Base-by-base conservation (phyloP, 495 filamentous ascomycete genomes). In the Letharia lupina region DNA sequence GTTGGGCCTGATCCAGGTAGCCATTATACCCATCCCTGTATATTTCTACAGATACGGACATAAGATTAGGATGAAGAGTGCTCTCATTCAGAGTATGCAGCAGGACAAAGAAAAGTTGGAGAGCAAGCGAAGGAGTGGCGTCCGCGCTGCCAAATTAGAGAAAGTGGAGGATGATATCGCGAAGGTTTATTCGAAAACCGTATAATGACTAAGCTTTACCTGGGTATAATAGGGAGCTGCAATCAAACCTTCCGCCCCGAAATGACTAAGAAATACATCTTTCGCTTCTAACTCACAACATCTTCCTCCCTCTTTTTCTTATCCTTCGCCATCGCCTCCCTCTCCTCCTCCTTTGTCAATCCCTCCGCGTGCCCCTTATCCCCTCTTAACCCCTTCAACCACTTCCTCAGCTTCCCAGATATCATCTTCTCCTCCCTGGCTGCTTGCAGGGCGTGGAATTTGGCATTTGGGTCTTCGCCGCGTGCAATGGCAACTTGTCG, bases 1-100 rank as follows among this genome's bases (percentile, higher is more conserved):
- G 18, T 75, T 95, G 54, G 91, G 87, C 0, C 61, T 91, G 59
- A 69, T 93, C 13, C 88, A 93, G 72, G 80, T 87, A 13, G 72
- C 78, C 8, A 78, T 90, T 68, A 85, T 93, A 23, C 91, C 91
- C 0, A 93, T 95, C 68, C 91, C 91, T 1, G 81, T 91, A 61
- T 76, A 88, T 13, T 94, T 95, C 70, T 95, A 90, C 67, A 81
- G 79, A 47, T 92, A 89, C 70, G 90, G 91, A 0, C 79, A 84
- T 31, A 80, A 75, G 69, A 91, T 96, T 59, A 79, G 91, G 23
- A 78, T 74, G 62, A 84, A 77, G 71, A 90, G 87, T 64, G 77
- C 77, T 12, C 76, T 93, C 31, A 91, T 95, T 62, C 73, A 80
- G 65, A 74, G 77, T 59, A 86, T 96, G 85, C 81, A 87, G 66